These are phyloP conservation scores for Kwoniella pini DNA, from an alignment of 768 basidiomycete species.

Conservation along the genomic window DNA sequence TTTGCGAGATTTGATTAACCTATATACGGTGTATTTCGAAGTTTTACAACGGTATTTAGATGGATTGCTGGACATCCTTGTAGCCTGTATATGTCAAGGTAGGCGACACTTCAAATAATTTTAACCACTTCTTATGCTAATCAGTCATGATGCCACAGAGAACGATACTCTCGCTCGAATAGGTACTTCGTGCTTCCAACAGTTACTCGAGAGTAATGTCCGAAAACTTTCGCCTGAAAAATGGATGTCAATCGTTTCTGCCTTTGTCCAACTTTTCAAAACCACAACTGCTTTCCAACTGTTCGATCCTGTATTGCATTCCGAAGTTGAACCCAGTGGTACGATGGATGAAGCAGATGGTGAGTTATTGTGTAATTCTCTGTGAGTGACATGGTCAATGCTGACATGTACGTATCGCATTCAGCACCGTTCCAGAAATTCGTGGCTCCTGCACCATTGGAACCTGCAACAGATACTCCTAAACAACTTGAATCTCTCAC, in stretches of 20 bases:
- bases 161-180: conserved; percentile 97
- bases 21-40: conserved; percentile 94
- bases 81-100: conserved; percentile 99
- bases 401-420: no score
- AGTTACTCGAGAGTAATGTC: conserved; percentile 89
- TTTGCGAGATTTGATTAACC: conserved; percentile 86
- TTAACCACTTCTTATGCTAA: conserved; percentile 10
- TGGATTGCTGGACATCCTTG: conserved; percentile 86
- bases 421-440: conserved; percentile 50
- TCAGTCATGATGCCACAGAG: conserved; percentile 60
- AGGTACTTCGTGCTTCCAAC: conserved; percentile 95
- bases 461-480: conserved; percentile 65
- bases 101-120: conserved; percentile 27
- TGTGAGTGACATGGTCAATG: no score
- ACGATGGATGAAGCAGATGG: conserved; percentile 40
- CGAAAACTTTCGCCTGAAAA: conserved; percentile 75
- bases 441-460: conserved; percentile 67
- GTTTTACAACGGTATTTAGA: conserved; percentile 86
- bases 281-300: conserved; percentile 97
- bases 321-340: conserved; percentile 63
- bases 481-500: conserved; percentile 45
- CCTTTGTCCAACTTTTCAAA: conserved; percentile 93
- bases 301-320: conserved; percentile 87
- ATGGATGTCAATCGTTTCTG: conserved; percentile 89
- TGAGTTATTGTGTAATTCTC: conserved; percentile 29